phyloP scores from a whole-genome alignment of 1,139 yeast genomes.

The Blastobotrys apis region DNA sequence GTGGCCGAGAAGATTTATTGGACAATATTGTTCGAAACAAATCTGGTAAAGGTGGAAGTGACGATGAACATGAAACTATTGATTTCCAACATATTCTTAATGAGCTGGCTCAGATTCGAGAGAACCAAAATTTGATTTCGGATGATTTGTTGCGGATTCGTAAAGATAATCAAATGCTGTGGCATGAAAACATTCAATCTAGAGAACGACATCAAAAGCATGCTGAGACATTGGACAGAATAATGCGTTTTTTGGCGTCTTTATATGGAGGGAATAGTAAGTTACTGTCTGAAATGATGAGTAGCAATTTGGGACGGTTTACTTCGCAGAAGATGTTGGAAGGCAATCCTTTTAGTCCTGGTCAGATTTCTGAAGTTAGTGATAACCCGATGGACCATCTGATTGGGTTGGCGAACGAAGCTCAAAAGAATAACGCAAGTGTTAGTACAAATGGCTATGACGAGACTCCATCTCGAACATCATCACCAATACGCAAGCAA shows the following conservation, averaged over 20 bases:
- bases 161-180: slow-evolving; percentile 80
- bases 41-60: slow-evolving; percentile 35
- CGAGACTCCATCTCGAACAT: background rate
- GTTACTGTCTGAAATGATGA: slow-evolving; percentile 31
- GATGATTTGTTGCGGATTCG: slow-evolving; percentile 80
- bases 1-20: slow-evolving; percentile 65
- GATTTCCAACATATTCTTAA: slow-evolving; percentile 56
- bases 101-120: slow-evolving; percentile 73
- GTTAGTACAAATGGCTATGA: background rate
- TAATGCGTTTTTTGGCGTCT: slow-evolving; percentile 79
- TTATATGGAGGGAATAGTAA: slow-evolving; percentile 60
- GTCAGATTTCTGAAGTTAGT: slow-evolving; percentile 7
- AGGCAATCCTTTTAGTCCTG: too few species aligned
- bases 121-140: slow-evolving; percentile 73
- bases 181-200: slow-evolving; percentile 83
- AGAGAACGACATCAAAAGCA: slow-evolving; percentile 84
- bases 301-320: slow-evolving; percentile 3
- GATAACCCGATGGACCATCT: background rate
- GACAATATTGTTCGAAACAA: slow-evolving; percentile 62
- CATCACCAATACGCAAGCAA: slow-evolving; percentile 7
- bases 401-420: background rate
- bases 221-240: slow-evolving; percentile 82
- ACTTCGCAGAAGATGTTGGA: slow-evolving; percentile 6
- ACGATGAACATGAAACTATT: slow-evolving; percentile 46
- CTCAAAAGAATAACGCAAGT: background rate